Base-by-base conservation (phyloP, 371 early-diverging fungal genomes). In the Mortierella sp. region DNA sequence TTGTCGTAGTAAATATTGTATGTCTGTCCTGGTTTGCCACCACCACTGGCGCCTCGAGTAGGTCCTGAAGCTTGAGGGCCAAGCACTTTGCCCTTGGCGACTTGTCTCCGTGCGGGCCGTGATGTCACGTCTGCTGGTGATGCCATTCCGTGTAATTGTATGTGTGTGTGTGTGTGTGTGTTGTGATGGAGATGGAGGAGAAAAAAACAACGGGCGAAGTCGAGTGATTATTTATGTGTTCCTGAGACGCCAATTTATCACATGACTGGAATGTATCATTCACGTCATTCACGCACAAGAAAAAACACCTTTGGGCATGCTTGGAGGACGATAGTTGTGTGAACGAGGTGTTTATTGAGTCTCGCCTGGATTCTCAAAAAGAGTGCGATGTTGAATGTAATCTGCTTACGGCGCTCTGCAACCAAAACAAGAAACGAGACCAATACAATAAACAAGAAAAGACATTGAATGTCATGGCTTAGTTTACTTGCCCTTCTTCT, bases 1-100 rank as follows among this genome's bases (percentile, higher is more conserved):
- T 89, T 90, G 87, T 93, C 92, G 87, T 95, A 95, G 93, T 96
- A 97, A 68, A 97, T 95, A 82, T 97, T 97, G 81, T 94, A 96
- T 21, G 91, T 77, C 51, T 80, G 78, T 70, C 80, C 84, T 46
- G 80, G 65, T 51, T 79, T 49, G 4, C 70, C 76, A n/a, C 72
- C 75, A 24, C 56, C 68, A 8, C 41, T n/a, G 18, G 65, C 41
- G 21, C 65, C 38, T 2, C 65, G 65, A 18, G 38, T 65, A 4
- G 60, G 60, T 60, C 60, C 60, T 29, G 83, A 79, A 0, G 65
- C 65, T 43, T 80, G 80, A 14, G 78, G 80, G 7, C 84, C 81
- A 32, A 78, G 78, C 21, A 73, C 72, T 21, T 78, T 80, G 49
- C 75, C 72, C 35, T 80, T 83, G 43, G 80, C 81, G 43, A 84